Evolutionary conservation across 2,329 filamentous ascomycete species (phyloP).

Genomic region (Ceratocystis harringtonii): DNA sequence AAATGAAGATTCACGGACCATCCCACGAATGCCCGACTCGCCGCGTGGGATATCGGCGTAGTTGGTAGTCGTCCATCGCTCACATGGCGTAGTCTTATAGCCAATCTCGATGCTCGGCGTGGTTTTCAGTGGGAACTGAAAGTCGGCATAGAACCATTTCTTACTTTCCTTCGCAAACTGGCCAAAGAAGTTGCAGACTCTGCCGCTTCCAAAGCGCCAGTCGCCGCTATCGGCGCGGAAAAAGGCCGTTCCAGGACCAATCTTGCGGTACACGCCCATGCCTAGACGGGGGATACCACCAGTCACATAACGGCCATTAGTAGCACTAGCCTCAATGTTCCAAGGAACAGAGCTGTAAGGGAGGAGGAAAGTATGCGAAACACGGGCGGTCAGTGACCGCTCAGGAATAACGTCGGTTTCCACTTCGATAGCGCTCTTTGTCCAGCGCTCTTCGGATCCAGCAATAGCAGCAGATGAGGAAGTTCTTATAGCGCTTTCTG

Average conservation of each 20-base stretch:
- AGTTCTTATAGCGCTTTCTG: background rate
- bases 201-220: slow-evolving; percentile 23
- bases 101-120: slow-evolving; percentile 30
- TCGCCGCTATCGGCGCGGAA: slow-evolving; percentile 30
- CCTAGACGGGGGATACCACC: slow-evolving; percentile 22
- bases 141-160: slow-evolving; percentile 23
- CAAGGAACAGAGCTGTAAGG: slow-evolving; percentile 23
- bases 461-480: background rate
- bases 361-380: slow-evolving; percentile 25
- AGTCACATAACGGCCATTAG: slow-evolving; percentile 19
- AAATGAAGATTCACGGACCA: slow-evolving; percentile 25
- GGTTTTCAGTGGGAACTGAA: slow-evolving; percentile 20
- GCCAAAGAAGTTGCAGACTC: slow-evolving; percentile 24
- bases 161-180: slow-evolving; percentile 24
- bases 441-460: slow-evolving; percentile 14
- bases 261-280: slow-evolving; percentile 25
- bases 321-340: slow-evolving; percentile 26
- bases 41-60: slow-evolving; percentile 24
- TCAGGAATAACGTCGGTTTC: slow-evolving; percentile 29
- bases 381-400: slow-evolving; percentile 25
- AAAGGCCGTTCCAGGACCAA: slow-evolving; percentile 26
- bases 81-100: slow-evolving; percentile 25
- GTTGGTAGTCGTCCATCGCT: slow-evolving; percentile 23
- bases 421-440: slow-evolving; percentile 23
- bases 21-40: slow-evolving; percentile 26